Evolutionary conservation across 345 rosid species (phyloP).

Genomic region (Eucalyptus sp.): DNA sequence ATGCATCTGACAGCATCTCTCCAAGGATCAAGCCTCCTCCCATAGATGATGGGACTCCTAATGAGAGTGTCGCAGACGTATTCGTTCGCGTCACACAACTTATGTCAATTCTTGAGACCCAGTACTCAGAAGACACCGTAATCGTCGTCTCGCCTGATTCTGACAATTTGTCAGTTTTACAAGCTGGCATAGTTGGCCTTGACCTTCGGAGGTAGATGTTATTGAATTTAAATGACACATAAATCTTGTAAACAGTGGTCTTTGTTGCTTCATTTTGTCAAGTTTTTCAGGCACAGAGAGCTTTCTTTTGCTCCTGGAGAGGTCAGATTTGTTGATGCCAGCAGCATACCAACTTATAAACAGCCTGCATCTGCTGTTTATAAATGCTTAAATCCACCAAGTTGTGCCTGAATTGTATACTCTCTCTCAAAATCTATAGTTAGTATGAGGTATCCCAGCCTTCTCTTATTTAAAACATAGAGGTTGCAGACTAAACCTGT

Average conservation of each 20-base stretch:
- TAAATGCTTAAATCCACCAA: constrained; percentile 76
- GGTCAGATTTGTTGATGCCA: constrained; percentile 61
- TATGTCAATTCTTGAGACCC: constrained; percentile 95
- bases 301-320: constrained; percentile 69
- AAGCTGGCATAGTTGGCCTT: constrained; percentile 78
- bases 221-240: not conserved
- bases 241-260: not conserved
- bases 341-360: constrained; percentile 69
- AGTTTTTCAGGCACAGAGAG: constrained; percentile 55
- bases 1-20: constrained; percentile 71
- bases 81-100: constrained; percentile 85
- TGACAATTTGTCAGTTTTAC: constrained; percentile 73
- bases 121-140: constrained; percentile 66
- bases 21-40: constrained; percentile 83
- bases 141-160: constrained; percentile 84
- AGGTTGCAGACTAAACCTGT: not conserved
- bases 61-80: constrained; percentile 83
- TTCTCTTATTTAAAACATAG: not conserved
- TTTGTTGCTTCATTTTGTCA: not conserved
- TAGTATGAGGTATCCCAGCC: not conserved
- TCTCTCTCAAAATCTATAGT: not conserved
- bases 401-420: constrained; percentile 28
- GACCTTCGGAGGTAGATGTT: constrained; percentile 58
- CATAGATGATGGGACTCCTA: constrained; percentile 84
- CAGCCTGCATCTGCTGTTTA: constrained; percentile 81